Evolutionary conservation across 2,329 filamentous ascomycete species (phyloP).

Genomic region (Trichoderma semiorbis): DNA sequence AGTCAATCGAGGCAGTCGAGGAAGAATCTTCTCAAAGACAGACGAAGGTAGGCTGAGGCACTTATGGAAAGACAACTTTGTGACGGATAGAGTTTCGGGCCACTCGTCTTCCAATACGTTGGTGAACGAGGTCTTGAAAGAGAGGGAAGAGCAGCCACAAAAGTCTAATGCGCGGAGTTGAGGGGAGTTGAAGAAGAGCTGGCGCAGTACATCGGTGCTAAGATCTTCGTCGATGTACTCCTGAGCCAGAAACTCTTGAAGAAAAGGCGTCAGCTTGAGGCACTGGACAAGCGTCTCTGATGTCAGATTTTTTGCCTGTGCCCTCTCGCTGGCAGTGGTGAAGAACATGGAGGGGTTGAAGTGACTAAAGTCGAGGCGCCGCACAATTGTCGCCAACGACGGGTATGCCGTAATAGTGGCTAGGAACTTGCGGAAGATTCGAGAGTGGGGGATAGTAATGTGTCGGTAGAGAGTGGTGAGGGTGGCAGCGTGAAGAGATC

Average conservation of each 20-base stretch:
- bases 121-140: conserved; percentile 64
- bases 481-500: conserved; percentile 67
- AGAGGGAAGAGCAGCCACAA: conserved; percentile 67
- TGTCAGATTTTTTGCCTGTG: conserved; percentile 72
- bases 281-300: conserved; percentile 68
- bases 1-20: conserved; percentile 66
- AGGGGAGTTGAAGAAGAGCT: conserved; percentile 65
- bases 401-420: conserved; percentile 64
- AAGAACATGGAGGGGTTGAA: conserved; percentile 79
- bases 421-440: conserved; percentile 79
- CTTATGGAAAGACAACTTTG: conserved; percentile 72
- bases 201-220: conserved; percentile 62
- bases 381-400: conserved; percentile 69
- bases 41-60: conserved; percentile 66
- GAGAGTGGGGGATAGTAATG: conserved; percentile 78
- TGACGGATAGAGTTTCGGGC: conserved; percentile 56
- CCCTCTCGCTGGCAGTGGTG: conserved; percentile 69
- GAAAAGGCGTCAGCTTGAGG: conserved; percentile 66
- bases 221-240: conserved; percentile 79
- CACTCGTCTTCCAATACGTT: conserved; percentile 51
- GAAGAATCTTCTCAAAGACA: conserved; percentile 66
- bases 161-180: conserved; percentile 69
- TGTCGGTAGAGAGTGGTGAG: conserved; percentile 72
- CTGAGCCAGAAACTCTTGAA: conserved; percentile 75
- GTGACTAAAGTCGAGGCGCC: conserved; percentile 79